Evolutionary conservation across 2,329 filamentous ascomycete species (phyloP), one percentile per base, ranked within the genome.

Genomic region (Apiospora sp.): DNA sequence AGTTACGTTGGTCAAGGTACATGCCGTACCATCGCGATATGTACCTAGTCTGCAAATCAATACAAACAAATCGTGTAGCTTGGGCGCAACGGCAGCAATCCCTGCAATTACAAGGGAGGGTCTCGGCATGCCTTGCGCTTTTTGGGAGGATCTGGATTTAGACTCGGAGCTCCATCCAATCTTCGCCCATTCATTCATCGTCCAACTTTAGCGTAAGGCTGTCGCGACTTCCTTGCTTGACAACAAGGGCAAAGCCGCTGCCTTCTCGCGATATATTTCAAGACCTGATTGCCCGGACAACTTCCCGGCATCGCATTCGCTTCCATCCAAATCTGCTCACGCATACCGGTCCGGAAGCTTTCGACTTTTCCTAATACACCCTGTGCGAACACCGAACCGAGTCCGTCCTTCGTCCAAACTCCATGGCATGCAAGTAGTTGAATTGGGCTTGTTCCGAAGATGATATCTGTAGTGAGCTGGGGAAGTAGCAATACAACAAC

Each of bases 171-270:
- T 69, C 67, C 67, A 69, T 30, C 67, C 44, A 69, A 69, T 69
- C 67, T 69, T 48, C 44, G 44, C 27, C 13, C 43, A 37, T 37
- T 49, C 67, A 49, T 41, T 22, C 44, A 49, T 64, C 34, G 58
- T 64, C 64, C 61, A 49, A 48, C 34, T 48, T 46, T 72, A 73
- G 72, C 72, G 72, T 68, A 72, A 73, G 72, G 72, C 72, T 73
- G 70, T 70, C 70, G 72, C 70, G 58, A 69, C 67, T 72, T 72
- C 70, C 64, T 41, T 64, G 34, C 58, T 41, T 64, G 58, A 64
- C 58, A 64, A 58, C 34, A 37, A 64, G 58, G 58, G 58, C 34
- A 13, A 13, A 41, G 34, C 58, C 30, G 58, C 58, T 64, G 19
- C 58, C n/a, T 64, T 64, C 41, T 64, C 58, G 58, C 58, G 58